phyloP scores from a whole-genome alignment of 805 yeast species.

The Saccharomyces jurei region DNA sequence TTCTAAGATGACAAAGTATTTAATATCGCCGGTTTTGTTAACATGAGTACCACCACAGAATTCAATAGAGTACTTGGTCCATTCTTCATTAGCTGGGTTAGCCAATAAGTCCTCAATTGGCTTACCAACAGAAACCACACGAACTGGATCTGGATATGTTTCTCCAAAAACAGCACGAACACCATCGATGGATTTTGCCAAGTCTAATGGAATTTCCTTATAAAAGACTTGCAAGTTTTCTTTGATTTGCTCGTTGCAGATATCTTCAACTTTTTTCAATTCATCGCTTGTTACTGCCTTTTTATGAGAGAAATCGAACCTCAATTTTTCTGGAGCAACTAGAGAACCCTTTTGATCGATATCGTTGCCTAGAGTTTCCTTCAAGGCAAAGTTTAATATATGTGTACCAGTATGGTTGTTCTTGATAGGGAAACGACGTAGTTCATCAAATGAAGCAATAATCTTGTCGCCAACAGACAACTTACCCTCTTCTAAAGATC shows the following conservation, averaged over 20 bases:
- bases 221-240: slow-evolving; percentile 67
- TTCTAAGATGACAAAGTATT: slow-evolving; percentile 81
- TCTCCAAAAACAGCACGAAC: slow-evolving; percentile 98
- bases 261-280: slow-evolving; percentile 64
- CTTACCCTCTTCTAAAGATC: slow-evolving; percentile 69
- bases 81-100: slow-evolving; percentile 62
- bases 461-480: slow-evolving; percentile 60
- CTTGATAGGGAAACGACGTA: slow-evolving; percentile 92
- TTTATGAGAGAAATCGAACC: slow-evolving; percentile 95
- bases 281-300: slow-evolving; percentile 69
- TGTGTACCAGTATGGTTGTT: slow-evolving; percentile 99
- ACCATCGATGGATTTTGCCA: slow-evolving; percentile 70
- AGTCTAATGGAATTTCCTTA: slow-evolving; percentile 67
- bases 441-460: slow-evolving; percentile 83
- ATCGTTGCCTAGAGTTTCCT: slow-evolving; percentile 77
- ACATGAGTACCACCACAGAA: slow-evolving; percentile 99
- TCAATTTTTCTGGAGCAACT: slow-evolving; percentile 88
- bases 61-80: slow-evolving; percentile 78
- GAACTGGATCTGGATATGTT: slow-evolving; percentile 97
- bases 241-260: slow-evolving; percentile 64
- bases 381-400: slow-evolving; percentile 79
- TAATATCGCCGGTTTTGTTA: slow-evolving; percentile 83
- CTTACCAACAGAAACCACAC: slow-evolving; percentile 93
- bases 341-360: slow-evolving; percentile 95
- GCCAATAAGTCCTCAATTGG: slow-evolving; percentile 74